A percentile compares a stretch with the other conserved stretches of the same genome.
Conservation (phyloP, 495 filamentous ascomycete species). For the Podospora pseudopauciseta region DNA sequence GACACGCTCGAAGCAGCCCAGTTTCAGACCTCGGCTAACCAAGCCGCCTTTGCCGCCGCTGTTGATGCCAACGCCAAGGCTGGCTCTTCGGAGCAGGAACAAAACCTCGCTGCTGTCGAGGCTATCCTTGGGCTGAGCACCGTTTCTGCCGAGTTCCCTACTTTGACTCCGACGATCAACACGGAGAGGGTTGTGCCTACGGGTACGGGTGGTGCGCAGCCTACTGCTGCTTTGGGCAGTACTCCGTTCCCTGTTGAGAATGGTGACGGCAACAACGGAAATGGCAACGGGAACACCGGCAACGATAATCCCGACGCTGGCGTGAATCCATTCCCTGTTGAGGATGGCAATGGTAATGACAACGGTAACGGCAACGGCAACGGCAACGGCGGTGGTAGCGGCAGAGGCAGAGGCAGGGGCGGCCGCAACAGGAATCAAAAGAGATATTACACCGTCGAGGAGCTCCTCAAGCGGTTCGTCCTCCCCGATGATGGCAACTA, state of each 20-base stretch:
- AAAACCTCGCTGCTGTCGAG: constrained; percentile 32
- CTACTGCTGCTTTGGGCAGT: neutral
- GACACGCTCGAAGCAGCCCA: constrained; percentile 31
- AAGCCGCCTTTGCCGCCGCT: constrained; percentile 36
- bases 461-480: constrained; percentile 1
- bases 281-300: neutral
- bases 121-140: constrained; percentile 20
- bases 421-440: neutral
- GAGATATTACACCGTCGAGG: neutral
- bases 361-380: neutral
- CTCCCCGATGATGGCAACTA: neutral
- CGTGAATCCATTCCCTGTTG: neutral
- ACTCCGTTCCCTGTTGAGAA: neutral
- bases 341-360: neutral
- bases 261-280: neutral
- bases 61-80: constrained; percentile 36
- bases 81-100: constrained; percentile 28
- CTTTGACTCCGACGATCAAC: neutral
- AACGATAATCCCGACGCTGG: neutral
- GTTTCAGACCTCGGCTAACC: constrained; percentile 31
- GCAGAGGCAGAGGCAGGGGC: neutral
- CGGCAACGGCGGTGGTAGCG: neutral
- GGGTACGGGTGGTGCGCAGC: neutral
- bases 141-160: constrained; percentile 10
- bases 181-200: neutral